These are phyloP conservation scores for Laburnicola sp. DNA, from an alignment of 2,329 filamentous ascomycete species.

Conservation along the genomic window DNA sequence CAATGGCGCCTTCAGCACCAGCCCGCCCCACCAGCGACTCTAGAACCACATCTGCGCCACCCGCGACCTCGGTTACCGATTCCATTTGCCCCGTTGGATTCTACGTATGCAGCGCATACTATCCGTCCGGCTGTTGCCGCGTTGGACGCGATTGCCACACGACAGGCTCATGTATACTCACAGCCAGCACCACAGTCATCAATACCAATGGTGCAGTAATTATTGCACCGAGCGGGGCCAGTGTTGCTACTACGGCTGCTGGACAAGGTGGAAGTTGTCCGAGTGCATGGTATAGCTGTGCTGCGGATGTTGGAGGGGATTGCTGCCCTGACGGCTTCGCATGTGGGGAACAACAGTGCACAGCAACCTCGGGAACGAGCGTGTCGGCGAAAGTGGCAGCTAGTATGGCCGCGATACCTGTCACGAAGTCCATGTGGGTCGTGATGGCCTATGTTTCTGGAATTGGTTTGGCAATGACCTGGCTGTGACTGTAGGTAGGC, in stretches of 20 bases:
- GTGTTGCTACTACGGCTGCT: conserved; percentile 39
- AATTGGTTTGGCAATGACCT: no score
- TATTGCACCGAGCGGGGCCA: conserved; percentile 62
- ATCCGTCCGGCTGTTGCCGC: conserved; percentile 82
- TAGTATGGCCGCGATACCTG: conserved; percentile 39
- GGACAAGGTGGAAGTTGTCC: conserved; percentile 63
- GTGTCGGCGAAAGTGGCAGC: conserved; percentile 44
- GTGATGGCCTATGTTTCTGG: no score
- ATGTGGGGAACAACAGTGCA: conserved; percentile 43
- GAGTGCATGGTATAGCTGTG: conserved; percentile 76
- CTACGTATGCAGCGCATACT: conserved; percentile 84
- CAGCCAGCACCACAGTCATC: conserved; percentile 65
- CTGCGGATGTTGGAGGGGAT: conserved; percentile 67
- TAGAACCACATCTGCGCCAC: conserved; percentile 66
- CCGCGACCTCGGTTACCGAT: conserved; percentile 72
- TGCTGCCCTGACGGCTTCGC: conserved; percentile 72
- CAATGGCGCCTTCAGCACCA: conserved; percentile 45
- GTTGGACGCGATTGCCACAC: conserved; percentile 83
- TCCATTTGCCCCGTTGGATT: conserved; percentile 79
- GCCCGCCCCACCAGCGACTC: conserved; percentile 49
- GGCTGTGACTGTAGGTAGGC: no score
- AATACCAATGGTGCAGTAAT: conserved; percentile 68
- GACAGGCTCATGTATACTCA: conserved; percentile 69
- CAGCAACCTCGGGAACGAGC: conserved; percentile 36
- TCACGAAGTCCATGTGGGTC: conserved; percentile 34